Evolutionary conservation across 176 grass and related monocot genomes (phyloP).

Genomic region (Eragrostis nindensis): DNA sequence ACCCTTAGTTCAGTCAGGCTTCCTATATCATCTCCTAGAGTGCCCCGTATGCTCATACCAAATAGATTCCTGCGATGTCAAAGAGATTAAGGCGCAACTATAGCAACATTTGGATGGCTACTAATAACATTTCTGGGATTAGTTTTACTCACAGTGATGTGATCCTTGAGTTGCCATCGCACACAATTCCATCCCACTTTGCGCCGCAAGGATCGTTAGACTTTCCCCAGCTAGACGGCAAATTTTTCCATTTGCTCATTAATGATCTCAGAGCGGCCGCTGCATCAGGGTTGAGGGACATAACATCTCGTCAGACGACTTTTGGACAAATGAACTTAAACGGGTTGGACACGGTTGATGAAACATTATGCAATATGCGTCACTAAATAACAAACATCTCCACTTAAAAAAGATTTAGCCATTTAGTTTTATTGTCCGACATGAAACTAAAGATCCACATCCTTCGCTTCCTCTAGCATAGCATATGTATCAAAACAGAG

Average conservation of each 20-base stretch:
- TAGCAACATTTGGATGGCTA: background rate
- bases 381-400: no score
- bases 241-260: conserved; percentile 63
- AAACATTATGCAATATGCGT: no score
- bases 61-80: conserved; percentile 58
- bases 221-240: conserved; percentile 60
- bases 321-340: no score
- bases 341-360: no score
- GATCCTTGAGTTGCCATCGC: conserved; percentile 54
- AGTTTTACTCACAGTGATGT: conserved; percentile 59
- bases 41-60: conserved; percentile 58
- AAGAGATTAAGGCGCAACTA: background rate
- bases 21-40: conserved; percentile 62
- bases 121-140: background rate
- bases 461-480: background rate
- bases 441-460: background rate
- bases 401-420: background rate
- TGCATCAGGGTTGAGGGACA: conserved; percentile 28
- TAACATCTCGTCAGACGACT: background rate
- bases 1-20: conserved; percentile 50
- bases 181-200: conserved; percentile 64
- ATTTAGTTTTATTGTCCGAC: background rate
- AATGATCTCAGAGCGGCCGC: conserved; percentile 58
- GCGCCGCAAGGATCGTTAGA: conserved; percentile 59
- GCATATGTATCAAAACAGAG: background rate